Evolutionary conservation across 2,329 filamentous ascomycete species (phyloP).

Genomic region (Chaetomiaceae sp.): DNA sequence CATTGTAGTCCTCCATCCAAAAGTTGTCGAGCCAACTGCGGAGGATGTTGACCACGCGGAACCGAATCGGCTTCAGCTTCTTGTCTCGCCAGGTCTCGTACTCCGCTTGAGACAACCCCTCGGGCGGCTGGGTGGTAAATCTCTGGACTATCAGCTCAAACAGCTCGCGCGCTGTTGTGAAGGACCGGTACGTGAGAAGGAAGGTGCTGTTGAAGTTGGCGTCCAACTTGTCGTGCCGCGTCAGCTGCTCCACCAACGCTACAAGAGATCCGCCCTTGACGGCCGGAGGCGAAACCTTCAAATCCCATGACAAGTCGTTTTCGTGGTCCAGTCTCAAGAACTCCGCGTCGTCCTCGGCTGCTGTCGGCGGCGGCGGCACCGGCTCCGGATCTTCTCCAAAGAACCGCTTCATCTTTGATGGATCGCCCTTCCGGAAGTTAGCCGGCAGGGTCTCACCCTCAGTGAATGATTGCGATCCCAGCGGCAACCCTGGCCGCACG

Average conservation of each 20-base stretch:
- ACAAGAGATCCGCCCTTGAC: constrained; percentile 86
- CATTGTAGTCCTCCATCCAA: constrained; percentile 94
- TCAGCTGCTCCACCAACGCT: constrained; percentile 89
- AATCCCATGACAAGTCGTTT: constrained; percentile 83
- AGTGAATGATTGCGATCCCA: constrained; percentile 58
- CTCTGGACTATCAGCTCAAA: constrained; percentile 90
- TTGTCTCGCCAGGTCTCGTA: constrained; percentile 85
- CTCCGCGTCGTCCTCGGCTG: constrained; percentile 72
- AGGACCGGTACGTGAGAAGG: constrained; percentile 92
- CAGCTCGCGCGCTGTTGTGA: constrained; percentile 83
- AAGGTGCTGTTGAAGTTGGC: constrained; percentile 97
- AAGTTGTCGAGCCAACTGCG: constrained; percentile 99
- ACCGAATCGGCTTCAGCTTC: constrained; percentile 94
- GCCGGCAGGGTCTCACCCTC: constrained; percentile 53
- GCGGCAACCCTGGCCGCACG: constrained; percentile 42
- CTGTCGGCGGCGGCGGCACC: constrained; percentile 31
- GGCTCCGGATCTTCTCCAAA: constrained; percentile 61
- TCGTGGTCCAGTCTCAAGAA: constrained; percentile 86
- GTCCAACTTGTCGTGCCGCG: constrained; percentile 90
- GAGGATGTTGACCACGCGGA: constrained; percentile 93
- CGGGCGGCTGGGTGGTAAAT: constrained; percentile 88
- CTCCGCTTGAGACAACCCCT: constrained; percentile 69
- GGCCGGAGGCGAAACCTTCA: constrained; percentile 67
- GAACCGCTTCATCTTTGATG: constrained; percentile 62
- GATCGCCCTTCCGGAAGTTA: constrained; percentile 54